Base-by-base conservation (phyloP, 2,329 filamentous ascomycete species). In the Sporothrix euskadiensis region DNA sequence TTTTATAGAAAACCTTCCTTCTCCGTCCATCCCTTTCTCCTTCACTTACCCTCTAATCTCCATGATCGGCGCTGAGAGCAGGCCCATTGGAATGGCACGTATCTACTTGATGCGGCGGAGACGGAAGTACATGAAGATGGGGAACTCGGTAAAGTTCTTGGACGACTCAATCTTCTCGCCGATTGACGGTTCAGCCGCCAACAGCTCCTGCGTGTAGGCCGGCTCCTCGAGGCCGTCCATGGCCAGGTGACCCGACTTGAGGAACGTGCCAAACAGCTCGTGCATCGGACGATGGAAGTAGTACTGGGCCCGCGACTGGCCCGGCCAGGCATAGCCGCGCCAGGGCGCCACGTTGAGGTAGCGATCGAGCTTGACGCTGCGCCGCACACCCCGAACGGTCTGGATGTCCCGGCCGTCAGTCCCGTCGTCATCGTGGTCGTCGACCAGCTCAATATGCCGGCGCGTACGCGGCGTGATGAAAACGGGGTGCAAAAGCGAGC, bases 191-290 rank as follows among this genome's bases (percentile, higher is more conserved):
- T 81, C 39, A 78, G 30, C 41, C 57, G 5, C 75, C 68, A 1
- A 16, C 32, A 77, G 63, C 14, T 79, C 76, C 0, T 69, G 74
- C 59, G 82, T 80, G 71, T 86, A 86, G 2, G 83, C 82, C 0
- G 83, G 82, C 77, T 87, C 85, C 71, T 86, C 84, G 65, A 86
- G 78, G 3, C 79, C 82, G 75, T 86, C 85, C 76, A 86, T 78
- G 6, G 83, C 81, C 35, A 86, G 76, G n/a, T 47, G 69, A 0
- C 81, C 82, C 1, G 77, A 78, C 35, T 78, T 77, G 76, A 85
- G 85, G 75, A 86, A 86, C 4, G 79, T 79, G 1, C 79, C 78
- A 47, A 86, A 80, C 0, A 87, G 79, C 73, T 84, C 81, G 70
- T 83, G 81, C 35, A 86, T 78, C 0, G 85, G 73, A 19, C 73